Conservation (phyloP, 192 early-diverging fungal genomes). For the Mortierella hygrophila region DNA sequence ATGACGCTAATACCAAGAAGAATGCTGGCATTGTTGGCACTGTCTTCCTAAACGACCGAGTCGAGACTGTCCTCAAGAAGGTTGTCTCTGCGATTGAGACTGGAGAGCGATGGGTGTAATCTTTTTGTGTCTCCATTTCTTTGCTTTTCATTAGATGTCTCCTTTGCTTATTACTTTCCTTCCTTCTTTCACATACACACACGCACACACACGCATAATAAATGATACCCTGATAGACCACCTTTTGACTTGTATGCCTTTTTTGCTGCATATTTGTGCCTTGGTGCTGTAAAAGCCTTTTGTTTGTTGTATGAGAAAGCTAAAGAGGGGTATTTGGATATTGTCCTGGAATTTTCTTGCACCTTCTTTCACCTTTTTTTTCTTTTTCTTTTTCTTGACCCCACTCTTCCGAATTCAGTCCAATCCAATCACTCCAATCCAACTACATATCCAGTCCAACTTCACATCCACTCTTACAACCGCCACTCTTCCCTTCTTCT, state of each 20-base stretch:
- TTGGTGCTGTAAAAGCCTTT: no score
- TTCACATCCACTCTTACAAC: no score
- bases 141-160: background rate
- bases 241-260: background rate
- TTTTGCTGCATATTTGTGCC: background rate
- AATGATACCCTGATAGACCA: background rate
- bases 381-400: no score
- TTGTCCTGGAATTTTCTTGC: no score
- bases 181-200: background rate
- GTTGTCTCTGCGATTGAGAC: slow-evolving; percentile 55
- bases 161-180: background rate
- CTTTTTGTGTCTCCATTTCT: background rate
- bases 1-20: slow-evolving; percentile 41
- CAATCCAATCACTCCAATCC: no score
- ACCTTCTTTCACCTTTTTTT: no score
- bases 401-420: no score
- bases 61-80: slow-evolving; percentile 55
- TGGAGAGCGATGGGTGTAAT: slow-evolving; percentile 51
- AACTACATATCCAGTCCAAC: no score
- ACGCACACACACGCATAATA: background rate
- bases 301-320: no score
- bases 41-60: slow-evolving; percentile 52
- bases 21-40: slow-evolving; percentile 49
- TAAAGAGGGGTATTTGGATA: no score
- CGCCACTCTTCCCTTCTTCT: no score